Percentiles rank a stretch among this genome's conserved stretches.
Evolutionary conservation across 2,329 filamentous ascomycete species (phyloP).

Genomic region (Balansia obtecta): DNA sequence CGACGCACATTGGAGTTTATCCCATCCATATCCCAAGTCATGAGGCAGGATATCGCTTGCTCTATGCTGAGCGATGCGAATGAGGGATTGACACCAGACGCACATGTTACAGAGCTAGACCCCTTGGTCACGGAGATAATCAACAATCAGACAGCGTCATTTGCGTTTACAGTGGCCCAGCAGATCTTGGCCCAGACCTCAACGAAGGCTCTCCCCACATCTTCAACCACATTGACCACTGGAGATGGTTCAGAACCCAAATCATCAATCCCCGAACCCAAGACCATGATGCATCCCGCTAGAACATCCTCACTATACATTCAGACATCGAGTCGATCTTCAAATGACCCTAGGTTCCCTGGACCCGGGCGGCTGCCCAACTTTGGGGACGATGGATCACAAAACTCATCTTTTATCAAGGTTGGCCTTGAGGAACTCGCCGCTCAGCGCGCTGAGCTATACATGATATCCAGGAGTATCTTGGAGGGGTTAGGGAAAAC

Average conservation of each 20-base stretch:
- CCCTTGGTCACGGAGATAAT: constrained; percentile 39
- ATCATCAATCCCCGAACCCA: constrained; percentile 50
- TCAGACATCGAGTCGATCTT: constrained; percentile 23
- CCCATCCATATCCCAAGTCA: constrained; percentile 62
- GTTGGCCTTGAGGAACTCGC: constrained; percentile 69
- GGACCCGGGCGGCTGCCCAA: constrained; percentile 29
- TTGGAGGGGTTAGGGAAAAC: constrained; percentile 62
- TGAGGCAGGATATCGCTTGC: constrained; percentile 60
- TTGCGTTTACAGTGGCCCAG: constrained; percentile 63
- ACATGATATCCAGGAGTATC: constrained; percentile 66
- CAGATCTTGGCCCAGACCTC: constrained; percentile 67
- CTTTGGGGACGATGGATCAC: constrained; percentile 25
- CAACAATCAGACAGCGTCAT: constrained; percentile 66
- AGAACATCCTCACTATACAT: constrained; percentile 48
- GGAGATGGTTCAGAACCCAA: constrained; percentile 45
- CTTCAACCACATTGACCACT: constrained; percentile 40
- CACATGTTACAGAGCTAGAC: constrained; percentile 14
- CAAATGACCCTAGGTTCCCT: constrained; percentile 42
- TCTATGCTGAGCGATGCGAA: constrained; percentile 39
- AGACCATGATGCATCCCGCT: constrained; percentile 58
- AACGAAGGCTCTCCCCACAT: constrained; percentile 54
- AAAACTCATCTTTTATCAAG: constrained; percentile 40
- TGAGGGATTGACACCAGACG: constrained; percentile 22
- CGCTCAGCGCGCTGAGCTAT: constrained; percentile 70
- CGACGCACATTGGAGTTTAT: constrained; percentile 75